A percentile compares a stretch with the other conserved stretches of the same genome.
These are phyloP conservation scores for Boletus coccyginus DNA, from an alignment of 768 basidiomycete genomes.

Conservation along the genomic window DNA sequence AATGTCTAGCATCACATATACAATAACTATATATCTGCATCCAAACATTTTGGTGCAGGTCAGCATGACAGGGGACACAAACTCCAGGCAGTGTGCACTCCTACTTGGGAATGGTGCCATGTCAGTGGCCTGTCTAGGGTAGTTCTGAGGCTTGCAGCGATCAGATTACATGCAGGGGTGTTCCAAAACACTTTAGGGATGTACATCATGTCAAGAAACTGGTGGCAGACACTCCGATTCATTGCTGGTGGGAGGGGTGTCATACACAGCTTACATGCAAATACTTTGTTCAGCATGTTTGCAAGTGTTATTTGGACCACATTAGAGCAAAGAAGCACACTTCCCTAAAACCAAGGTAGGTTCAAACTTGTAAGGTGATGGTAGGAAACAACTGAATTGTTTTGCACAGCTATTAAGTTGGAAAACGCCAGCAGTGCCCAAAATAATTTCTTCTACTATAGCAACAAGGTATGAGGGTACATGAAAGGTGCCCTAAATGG, in stretches of 20 bases:
- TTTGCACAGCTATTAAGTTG: too few species aligned
- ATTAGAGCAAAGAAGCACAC: background rate
- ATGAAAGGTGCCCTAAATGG: too few species aligned
- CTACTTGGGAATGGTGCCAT: background rate
- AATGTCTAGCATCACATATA: too few species aligned
- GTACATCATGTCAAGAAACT: background rate
- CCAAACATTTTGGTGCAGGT: too few species aligned
- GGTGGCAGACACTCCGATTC: fast-evolving
- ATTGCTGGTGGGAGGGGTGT: background rate
- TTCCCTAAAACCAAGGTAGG: background rate
- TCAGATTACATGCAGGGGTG: background rate
- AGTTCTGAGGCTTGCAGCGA: background rate
- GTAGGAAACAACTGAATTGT: background rate
- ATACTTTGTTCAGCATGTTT: background rate
- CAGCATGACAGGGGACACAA: too few species aligned
- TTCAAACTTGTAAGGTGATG: background rate
- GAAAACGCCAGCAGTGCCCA: too few species aligned
- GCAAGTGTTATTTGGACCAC: background rate
- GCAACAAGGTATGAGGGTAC: too few species aligned
- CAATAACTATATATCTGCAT: too few species aligned
- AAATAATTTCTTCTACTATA: too few species aligned
- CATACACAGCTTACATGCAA: fast-evolving
- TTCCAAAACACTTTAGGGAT: background rate
- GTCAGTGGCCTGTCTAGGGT: background rate
- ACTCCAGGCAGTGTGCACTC: background rate